Evolutionary conservation across 1,284 basidiomycete genomes (phyloP).

Genomic region (Sutorius eximius): DNA sequence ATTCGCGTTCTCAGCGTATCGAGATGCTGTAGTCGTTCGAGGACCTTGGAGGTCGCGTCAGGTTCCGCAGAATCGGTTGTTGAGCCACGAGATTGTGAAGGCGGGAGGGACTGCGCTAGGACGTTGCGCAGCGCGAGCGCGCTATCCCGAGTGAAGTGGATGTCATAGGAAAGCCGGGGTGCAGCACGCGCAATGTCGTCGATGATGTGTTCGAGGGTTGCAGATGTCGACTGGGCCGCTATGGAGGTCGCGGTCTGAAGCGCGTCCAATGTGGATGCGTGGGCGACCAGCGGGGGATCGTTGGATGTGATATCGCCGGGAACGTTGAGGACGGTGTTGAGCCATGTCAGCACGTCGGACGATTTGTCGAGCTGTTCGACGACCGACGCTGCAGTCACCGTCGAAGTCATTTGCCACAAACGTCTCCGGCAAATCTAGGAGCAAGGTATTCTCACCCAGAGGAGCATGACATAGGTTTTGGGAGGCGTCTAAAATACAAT

Average conservation of each 20-base stretch:
- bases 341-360: slow-evolving; percentile 61
- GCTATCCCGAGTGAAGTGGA: slow-evolving; percentile 93
- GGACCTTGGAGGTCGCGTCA: slow-evolving; percentile 55
- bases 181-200: slow-evolving; percentile 87
- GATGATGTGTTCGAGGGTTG: slow-evolving; percentile 81
- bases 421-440: slow-evolving; percentile 13
- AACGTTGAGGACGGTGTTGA: slow-evolving; percentile 55
- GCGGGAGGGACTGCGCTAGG: slow-evolving; percentile 57
- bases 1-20: slow-evolving; percentile 84
- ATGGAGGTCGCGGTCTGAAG: slow-evolving; percentile 73
- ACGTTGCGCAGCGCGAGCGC: slow-evolving; percentile 72
- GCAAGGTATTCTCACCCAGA: too few species aligned
- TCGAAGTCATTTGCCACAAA: slow-evolving; percentile 28
- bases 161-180: slow-evolving; percentile 86
- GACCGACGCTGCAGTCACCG: slow-evolving; percentile 27
- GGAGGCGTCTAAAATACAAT: slow-evolving; percentile 14
- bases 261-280: slow-evolving; percentile 27
- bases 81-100: slow-evolving; percentile 36
- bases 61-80: slow-evolving; percentile 4
- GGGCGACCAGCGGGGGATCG: slow-evolving; percentile 14
- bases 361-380: slow-evolving; percentile 39
- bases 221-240: slow-evolving; percentile 83
- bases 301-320: slow-evolving; percentile 31
- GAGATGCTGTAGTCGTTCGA: slow-evolving; percentile 75
- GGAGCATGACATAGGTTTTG: too few species aligned